Base-by-base conservation (phyloP, 73 alveolate genomes). In the Symbiodinium natans region DNA sequence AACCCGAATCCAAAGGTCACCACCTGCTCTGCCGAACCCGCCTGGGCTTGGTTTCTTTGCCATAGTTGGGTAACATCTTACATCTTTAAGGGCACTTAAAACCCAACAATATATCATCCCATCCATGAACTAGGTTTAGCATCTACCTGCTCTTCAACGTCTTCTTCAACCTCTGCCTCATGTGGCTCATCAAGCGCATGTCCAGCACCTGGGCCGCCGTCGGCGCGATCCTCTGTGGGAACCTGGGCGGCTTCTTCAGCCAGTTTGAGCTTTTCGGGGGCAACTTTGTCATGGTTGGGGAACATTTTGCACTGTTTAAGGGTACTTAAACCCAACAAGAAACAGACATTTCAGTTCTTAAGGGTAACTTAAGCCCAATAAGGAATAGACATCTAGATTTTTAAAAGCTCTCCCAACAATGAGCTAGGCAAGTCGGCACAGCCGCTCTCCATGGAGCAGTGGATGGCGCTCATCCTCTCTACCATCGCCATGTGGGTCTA, bases 391-490 rank as follows among this genome's bases (percentile, higher is more conserved):
- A n/a, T n/a, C n/a, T n/a, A n/a, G n/a, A n/a, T n/a, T n/a, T n/a
- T n/a, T n/a, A n/a, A n/a, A n/a, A n/a, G n/a, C n/a, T n/a, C n/a
- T n/a, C n/a, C n/a, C n/a, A n/a, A n/a, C n/a, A n/a, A n/a, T n/a
- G n/a, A n/a, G n/a, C n/a, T n/a, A n/a, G n/a, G n/a, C 83, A 48
- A 48, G 39, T 86, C 93, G 0, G 93, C 93, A 25, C 93, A 86
- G 56, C 40, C 36, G 59, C 39, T 86, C 38, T 41, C 82, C 34
- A 52, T 86, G 93, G 93, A 86, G 93, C 93, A 86, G 93, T 46
- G 93, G 93, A 86, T 86, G 93, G 93, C 93, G 25, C 36, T 86
- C 82, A 34, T 86, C 56, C 25, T 86, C 2, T 86, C 93, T 17
- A 23, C 82, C 19, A n/a, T 68, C 10, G 82, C 82, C 39, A 25